Evolutionary conservation across 495 filamentous ascomycete species (phyloP).

Genomic region (Hypoxylon intermedium): DNA sequence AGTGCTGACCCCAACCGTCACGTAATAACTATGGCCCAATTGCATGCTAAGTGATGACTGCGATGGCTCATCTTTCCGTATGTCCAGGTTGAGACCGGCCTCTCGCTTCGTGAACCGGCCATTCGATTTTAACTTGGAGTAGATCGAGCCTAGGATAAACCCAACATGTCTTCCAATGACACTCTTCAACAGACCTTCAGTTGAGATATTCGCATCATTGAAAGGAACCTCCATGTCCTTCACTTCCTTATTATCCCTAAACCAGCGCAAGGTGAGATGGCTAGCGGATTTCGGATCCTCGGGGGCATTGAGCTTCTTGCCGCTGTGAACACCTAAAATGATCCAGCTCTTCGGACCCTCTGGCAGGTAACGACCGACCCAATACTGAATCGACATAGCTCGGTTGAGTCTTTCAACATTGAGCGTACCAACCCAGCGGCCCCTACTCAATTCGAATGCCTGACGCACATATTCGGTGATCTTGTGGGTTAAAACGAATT

Average conservation of each 20-base stretch:
- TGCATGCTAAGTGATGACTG: constrained; percentile 73
- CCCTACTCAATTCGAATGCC: constrained; percentile 67
- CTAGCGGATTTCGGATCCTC: constrained; percentile 50
- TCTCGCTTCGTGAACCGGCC: constrained; percentile 64
- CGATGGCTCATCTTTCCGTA: constrained; percentile 65
- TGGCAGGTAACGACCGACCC: constrained; percentile 64
- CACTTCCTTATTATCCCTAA: constrained; percentile 78
- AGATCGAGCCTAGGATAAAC: constrained; percentile 67
- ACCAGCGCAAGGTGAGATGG: constrained; percentile 77
- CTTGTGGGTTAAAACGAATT: constrained; percentile 85
- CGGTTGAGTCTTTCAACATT: constrained; percentile 78
- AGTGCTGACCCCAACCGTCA: constrained; percentile 72
- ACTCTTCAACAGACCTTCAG: constrained; percentile 72
- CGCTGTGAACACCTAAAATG: constrained; percentile 79
- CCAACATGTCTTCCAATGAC: constrained; percentile 78
- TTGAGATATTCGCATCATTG: constrained; percentile 69
- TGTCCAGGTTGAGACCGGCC: constrained; percentile 60
- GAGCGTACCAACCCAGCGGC: constrained; percentile 77
- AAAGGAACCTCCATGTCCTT: constrained; percentile 68
- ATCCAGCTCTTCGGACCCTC: constrained; percentile 83
- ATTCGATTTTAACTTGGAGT: constrained; percentile 60
- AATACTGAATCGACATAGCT: constrained; percentile 87
- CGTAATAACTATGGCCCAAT: constrained; percentile 62
- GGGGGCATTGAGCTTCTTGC: constrained; percentile 50
- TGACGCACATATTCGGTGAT: constrained; percentile 79